Conservation (phyloP, 2,329 filamentous ascomycete species). For the Diaporthe aspalathi region DNA sequence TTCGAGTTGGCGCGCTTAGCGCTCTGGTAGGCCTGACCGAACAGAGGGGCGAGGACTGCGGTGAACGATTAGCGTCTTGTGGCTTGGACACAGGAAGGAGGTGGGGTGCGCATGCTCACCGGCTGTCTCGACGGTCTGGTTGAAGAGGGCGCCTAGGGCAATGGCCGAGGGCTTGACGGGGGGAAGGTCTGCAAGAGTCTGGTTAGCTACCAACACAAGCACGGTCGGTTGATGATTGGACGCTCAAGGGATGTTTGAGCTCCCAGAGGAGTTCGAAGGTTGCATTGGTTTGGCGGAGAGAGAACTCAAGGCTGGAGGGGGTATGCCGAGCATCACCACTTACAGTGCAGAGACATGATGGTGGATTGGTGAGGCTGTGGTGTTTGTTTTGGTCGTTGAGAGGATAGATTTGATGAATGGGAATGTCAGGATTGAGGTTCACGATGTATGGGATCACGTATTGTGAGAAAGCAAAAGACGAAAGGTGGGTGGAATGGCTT, state of each 20-base stretch:
- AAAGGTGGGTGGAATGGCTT: slow-evolving; percentile 21
- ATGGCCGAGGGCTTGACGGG: slow-evolving; percentile 98
- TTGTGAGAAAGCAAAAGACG: not conserved
- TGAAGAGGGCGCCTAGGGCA: slow-evolving; percentile 95
- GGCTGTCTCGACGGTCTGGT: slow-evolving; percentile 64
- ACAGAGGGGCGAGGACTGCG: slow-evolving; percentile 82
- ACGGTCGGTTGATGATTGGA: slow-evolving; percentile 11
- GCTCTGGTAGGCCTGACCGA: slow-evolving; percentile 93
- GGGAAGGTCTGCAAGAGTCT: slow-evolving; percentile 62
- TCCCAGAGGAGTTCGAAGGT: not conserved
- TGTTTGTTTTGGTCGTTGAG: not conserved
- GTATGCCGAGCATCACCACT: slow-evolving; percentile 44
- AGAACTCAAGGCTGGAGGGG: not conserved
- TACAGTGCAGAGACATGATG: slow-evolving; percentile 70
- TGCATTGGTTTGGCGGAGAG: not conserved
- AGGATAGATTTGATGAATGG: not conserved
- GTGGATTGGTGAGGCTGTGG: slow-evolving; percentile 31
- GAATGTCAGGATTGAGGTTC: slow-evolving; percentile 1
- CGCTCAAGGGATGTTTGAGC: not conserved
- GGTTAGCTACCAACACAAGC: slow-evolving; percentile 29
- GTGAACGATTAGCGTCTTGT: not conserved
- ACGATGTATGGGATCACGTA: slow-evolving; percentile 12
- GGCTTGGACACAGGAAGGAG: not conserved
- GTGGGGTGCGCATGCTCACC: slow-evolving; percentile 37
- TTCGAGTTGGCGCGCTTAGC: slow-evolving; percentile 92